These are phyloP conservation scores for Jacaranda copaia DNA, from an alignment of 257 asterid genomes.

Conservation along the genomic window DNA sequence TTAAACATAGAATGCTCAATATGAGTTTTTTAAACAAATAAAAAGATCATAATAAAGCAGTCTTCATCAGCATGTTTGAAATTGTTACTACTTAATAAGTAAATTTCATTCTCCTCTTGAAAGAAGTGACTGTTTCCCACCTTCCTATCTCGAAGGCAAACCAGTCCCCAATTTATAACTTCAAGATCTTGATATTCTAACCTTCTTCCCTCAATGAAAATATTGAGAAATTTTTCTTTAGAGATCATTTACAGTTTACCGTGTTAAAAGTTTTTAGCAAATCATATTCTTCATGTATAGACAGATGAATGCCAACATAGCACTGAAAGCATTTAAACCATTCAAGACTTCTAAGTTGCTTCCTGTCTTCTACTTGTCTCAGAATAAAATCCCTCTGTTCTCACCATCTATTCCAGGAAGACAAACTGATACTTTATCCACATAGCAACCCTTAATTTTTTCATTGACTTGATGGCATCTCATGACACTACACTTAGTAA, in stretches of 20 bases:
- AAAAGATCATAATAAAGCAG: conserved; percentile 11
- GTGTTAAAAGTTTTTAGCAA: background rate
- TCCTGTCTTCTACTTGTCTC: background rate
- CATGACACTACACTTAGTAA: conserved; percentile 17
- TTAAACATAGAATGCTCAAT: background rate
- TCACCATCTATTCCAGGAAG: conserved; percentile 33
- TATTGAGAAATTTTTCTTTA: background rate
- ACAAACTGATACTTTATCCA: background rate
- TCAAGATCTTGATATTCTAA: background rate
- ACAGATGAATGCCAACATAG: background rate
- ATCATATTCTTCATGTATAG: conserved; percentile 17
- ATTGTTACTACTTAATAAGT: conserved; percentile 14
- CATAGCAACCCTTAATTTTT: conserved; percentile 7
- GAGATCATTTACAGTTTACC: background rate
- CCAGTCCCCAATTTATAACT: background rate
- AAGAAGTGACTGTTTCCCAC: conserved; percentile 3
- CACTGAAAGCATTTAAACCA: background rate
- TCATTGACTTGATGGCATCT: conserved; percentile 20
- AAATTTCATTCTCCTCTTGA: conserved; percentile 12
- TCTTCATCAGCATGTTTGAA: conserved; percentile 14
- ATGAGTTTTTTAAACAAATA: conserved; percentile 9
- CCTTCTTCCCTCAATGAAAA: background rate
- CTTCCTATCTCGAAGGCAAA: conserved; percentile 24
- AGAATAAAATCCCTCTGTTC: conserved; percentile 6
- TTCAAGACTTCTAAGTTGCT: conserved; percentile 16